phyloP scores from a whole-genome alignment of 2,329 filamentous ascomycete species.

The Pyrenophora seminiperda region DNA sequence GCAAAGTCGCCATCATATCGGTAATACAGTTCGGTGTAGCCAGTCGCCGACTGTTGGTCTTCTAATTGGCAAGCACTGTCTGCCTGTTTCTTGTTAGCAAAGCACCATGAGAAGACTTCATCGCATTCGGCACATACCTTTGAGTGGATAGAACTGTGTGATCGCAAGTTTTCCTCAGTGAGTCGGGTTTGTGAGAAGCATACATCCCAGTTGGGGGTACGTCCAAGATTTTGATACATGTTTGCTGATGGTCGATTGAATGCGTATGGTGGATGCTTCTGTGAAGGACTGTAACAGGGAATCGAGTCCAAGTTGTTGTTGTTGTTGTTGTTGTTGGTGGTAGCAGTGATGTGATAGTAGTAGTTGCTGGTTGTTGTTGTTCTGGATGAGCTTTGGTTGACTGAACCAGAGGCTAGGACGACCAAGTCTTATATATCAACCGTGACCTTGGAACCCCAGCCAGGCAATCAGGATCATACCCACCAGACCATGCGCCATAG shows the following conservation, averaged over 20 bases:
- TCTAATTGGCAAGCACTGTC: conserved; percentile 15
- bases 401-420: conserved; percentile 9
- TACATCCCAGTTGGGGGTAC: conserved; percentile 14
- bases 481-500: conserved; percentile 23
- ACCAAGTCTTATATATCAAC: conserved; percentile 17
- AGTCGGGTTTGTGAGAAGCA: conserved; percentile 23
- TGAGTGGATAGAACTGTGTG: conserved; percentile 32
- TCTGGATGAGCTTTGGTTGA: conserved; percentile 4
- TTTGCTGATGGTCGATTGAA: conserved; percentile 2
- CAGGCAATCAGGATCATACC: conserved; percentile 16
- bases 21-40: conserved; percentile 12
- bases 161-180: conserved; percentile 40
- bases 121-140: conserved; percentile 26
- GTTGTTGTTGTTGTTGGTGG: background rate
- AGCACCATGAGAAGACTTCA: background rate
- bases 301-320: background rate
- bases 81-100: conserved; percentile 13
- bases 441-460: conserved; percentile 10
- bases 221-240: conserved; percentile 20
- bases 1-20: conserved; percentile 26
- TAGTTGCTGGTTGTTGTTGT: conserved; percentile 3
- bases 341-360: background rate
- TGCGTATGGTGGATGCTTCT: background rate
- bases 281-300: background rate
- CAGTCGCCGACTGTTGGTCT: conserved; percentile 15